Conservation (phyloP, 495 filamentous ascomycete species). For the Peziza echinospora region DNA sequence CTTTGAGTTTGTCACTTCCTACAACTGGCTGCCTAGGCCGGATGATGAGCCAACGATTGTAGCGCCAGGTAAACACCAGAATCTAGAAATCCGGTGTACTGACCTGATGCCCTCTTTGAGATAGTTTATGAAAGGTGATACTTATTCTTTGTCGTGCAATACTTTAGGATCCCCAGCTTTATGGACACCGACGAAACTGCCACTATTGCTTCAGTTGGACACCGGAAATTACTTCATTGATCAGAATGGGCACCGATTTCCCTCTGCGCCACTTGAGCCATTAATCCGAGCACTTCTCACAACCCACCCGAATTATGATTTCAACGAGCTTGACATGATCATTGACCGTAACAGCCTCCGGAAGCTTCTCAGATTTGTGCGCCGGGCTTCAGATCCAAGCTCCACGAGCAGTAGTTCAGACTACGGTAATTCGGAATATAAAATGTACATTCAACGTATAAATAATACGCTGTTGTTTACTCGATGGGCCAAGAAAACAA, state of each 20-base stretch:
- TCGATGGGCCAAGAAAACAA: slow-evolving; percentile 1
- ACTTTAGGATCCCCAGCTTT: slow-evolving; percentile 14
- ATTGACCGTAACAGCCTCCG: slow-evolving; percentile 34
- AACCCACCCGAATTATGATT: slow-evolving; percentile 25
- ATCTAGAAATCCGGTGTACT: no score
- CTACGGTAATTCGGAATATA: slow-evolving; percentile 21
- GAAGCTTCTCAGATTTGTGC: slow-evolving; percentile 26
- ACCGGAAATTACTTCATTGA: slow-evolving; percentile 23
- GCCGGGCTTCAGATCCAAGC: not conserved
- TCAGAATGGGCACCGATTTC: slow-evolving; percentile 26
- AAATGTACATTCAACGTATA: slow-evolving; percentile 24
- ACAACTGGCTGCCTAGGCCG: slow-evolving; percentile 27
- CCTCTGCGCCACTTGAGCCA: slow-evolving; percentile 27
- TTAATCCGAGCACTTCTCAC: slow-evolving; percentile 29
- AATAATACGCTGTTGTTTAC: slow-evolving; percentile 3
- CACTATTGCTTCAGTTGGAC: slow-evolving; percentile 19
- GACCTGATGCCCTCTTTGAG: no score
- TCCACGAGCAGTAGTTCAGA: no score
- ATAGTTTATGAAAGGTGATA: no score
- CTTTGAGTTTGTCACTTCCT: slow-evolving; percentile 21
- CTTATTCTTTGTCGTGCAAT: no score
- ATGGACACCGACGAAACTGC: slow-evolving; percentile 19
- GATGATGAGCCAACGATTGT: slow-evolving; percentile 20
- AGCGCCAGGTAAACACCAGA: slow-evolving; percentile 22
- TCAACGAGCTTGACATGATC: slow-evolving; percentile 25